Evolutionary conservation across 768 basidiomycete genomes (phyloP), one percentile per base, ranked within the genome.

Genomic region (Exsudoporus frostii): DNA sequence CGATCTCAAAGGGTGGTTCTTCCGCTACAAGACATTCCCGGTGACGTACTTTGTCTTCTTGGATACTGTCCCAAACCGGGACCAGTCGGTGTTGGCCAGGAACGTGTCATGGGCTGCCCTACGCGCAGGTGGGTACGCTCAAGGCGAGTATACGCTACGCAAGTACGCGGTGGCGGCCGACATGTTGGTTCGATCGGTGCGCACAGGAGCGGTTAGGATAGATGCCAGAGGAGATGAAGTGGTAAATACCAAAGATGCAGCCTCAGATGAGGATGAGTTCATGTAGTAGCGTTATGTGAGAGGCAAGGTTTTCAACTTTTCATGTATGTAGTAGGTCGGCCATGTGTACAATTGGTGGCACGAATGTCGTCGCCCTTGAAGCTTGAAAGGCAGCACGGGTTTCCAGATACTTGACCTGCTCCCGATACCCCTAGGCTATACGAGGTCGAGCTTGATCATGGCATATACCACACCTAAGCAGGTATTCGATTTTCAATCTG

Each of bases 31-130:
- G 40, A 56, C 53, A 0, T 60, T 72, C 48, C 68, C 62, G 1
- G 71, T 71, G 27, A 70, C 56, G 25, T 72, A 68, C 46, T 61
- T 72, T 48, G 63, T 69, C 5, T 69, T 72, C 19, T 29, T 59
- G 47, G 57, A 59, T 22, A 47, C 57, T 0, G 42, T 42, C 4
- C 50, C 57, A 0, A 32, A 45, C 33, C 57, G 57, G 4, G 55
- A 39, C 13, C 13, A 2, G 10, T 44, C 46, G 7, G 36, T 45
- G 13, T 34, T 56, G 46, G 48, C 40, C 20, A 27, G 48, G 13
- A 57, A 57, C 11, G 48, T 57, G 1, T 13, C 56, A 0, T 57
- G 48, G 55, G 56, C 56, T n/a, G 71, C 71, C 1, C 54, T 72
- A 17, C 58, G 64, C 9, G 71, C 71, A 7, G 30, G 51, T 1